Conservation (phyloP, 1,139 yeast genomes). For the Taphrina confusa region DNA sequence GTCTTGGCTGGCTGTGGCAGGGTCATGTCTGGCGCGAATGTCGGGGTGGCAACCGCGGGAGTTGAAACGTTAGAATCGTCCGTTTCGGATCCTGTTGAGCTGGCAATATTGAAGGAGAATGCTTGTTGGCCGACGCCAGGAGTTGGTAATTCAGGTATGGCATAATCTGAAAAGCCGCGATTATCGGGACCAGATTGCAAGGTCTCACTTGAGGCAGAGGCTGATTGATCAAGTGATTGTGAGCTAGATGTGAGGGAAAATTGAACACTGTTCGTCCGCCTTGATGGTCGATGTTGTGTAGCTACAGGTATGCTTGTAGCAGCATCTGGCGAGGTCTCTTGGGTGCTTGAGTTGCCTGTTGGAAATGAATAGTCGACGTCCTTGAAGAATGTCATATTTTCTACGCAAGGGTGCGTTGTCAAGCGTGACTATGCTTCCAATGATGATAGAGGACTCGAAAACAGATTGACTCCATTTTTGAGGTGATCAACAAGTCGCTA, state of each 20-base stretch:
- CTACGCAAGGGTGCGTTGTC: too few species aligned
- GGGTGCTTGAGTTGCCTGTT: background rate
- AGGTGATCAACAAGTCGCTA: too few species aligned
- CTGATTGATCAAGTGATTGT: background rate
- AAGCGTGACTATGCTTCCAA: too few species aligned
- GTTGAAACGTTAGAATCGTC: background rate
- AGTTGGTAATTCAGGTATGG: background rate
- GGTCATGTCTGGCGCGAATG: background rate
- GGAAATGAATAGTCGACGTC: background rate
- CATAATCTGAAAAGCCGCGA: background rate
- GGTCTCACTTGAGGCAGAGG: too few species aligned
- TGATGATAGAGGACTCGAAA: too few species aligned
- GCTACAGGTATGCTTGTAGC: background rate
- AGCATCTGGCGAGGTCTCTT: too few species aligned
- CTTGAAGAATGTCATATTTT: constrained; percentile 4
- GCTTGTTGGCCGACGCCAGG: background rate
- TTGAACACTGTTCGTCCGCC: background rate
- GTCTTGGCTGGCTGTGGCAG: constrained; percentile 2
- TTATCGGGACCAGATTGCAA: background rate
- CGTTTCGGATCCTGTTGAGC: background rate
- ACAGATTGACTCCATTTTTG: too few species aligned
- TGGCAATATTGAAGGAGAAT: too few species aligned
- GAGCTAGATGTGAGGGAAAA: background rate
- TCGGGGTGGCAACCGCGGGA: background rate
- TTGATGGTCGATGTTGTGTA: background rate